phyloP scores from a whole-genome alignment of 202 grass and related monocot genomes.

The Saccharum hybrid region DNA sequence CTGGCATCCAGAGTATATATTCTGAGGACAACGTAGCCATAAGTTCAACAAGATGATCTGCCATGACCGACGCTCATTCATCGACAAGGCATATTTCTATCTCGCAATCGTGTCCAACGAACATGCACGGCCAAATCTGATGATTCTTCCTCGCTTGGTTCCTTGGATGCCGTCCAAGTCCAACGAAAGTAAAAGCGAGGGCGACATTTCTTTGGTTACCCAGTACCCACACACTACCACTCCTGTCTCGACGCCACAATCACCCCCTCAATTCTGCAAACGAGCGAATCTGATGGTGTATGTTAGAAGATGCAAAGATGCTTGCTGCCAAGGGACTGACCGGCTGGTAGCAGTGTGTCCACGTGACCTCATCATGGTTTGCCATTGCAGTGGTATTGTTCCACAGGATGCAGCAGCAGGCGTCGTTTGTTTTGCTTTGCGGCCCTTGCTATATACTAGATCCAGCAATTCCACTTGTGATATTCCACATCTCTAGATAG shows the following conservation, averaged over 20 bases:
- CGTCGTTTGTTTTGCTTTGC: not conserved
- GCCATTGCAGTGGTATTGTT: constrained; percentile 4
- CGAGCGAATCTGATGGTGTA: not conserved
- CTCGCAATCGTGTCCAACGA: constrained; percentile 25
- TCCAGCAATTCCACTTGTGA: not conserved
- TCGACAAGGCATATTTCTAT: constrained; percentile 7
- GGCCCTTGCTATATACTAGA: not conserved
- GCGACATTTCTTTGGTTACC: not conserved
- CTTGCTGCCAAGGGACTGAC: not conserved
- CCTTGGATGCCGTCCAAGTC: constrained; percentile 6
- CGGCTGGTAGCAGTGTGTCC: not conserved
- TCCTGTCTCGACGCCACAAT: not conserved
- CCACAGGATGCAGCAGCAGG: not conserved
- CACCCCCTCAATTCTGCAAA: not conserved
- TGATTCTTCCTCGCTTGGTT: constrained; percentile 16
- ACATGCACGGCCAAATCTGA: constrained; percentile 18
- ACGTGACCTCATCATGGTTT: constrained; percentile 11
- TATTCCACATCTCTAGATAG: constrained; percentile 1
- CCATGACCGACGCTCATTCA: constrained; percentile 36
- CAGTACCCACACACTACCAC: not conserved
- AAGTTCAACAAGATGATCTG: constrained; percentile 22
- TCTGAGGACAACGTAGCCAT: constrained; percentile 23
- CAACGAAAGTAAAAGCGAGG: not conserved
- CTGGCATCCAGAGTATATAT: constrained; percentile 35
- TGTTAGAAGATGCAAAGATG: not conserved